These are phyloP conservation scores for Voacanga thouarsii DNA, from an alignment of 257 asterid genomes.

Conservation along the genomic window DNA sequence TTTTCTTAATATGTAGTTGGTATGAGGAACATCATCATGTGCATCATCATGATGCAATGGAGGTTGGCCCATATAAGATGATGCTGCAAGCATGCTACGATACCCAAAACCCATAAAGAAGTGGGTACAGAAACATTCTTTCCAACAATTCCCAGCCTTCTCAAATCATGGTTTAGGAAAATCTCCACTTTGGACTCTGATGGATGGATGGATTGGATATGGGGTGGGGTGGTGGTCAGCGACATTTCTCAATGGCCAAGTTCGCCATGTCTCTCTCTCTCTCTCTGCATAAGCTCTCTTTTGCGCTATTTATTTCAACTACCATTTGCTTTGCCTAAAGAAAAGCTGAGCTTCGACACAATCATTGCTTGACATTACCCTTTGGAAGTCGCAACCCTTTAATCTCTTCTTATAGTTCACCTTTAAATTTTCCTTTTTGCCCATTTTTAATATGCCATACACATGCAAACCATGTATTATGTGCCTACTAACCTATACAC, in stretches of 20 bases:
- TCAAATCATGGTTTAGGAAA: slow-evolving; percentile 42
- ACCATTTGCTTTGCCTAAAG: slow-evolving; percentile 25
- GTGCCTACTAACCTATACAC: neutral
- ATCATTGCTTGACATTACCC: slow-evolving; percentile 47
- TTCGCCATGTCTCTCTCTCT: slow-evolving; percentile 13
- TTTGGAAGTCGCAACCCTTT: slow-evolving; percentile 34
- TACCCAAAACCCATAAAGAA: slow-evolving; percentile 24
- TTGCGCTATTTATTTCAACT: neutral
- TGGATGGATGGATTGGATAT: neutral
- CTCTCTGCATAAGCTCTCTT: neutral
- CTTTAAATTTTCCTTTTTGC: slow-evolving; percentile 4
- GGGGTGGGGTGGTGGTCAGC: slow-evolving; percentile 15
- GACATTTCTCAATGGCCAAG: slow-evolving; percentile 15
- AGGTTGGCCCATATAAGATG: slow-evolving; percentile 35
- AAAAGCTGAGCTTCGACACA: slow-evolving; percentile 47
- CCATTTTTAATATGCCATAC: neutral
- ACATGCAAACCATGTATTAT: slow-evolving; percentile 16
- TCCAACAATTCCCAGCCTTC: slow-evolving; percentile 25
- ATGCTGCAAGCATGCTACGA: slow-evolving; percentile 37
- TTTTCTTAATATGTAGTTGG: slow-evolving; percentile 27
- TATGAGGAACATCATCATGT: slow-evolving; percentile 61
- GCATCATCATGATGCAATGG: slow-evolving; percentile 57
- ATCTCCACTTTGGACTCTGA: slow-evolving; percentile 52
- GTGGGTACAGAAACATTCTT: slow-evolving; percentile 33
- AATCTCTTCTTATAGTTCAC: slow-evolving; percentile 26